Evolutionary conservation across 1,284 basidiomycete genomes (phyloP), one percentile per base, ranked within the genome.

Genomic region (Cutaneotrichosporon curvatum): DNA sequence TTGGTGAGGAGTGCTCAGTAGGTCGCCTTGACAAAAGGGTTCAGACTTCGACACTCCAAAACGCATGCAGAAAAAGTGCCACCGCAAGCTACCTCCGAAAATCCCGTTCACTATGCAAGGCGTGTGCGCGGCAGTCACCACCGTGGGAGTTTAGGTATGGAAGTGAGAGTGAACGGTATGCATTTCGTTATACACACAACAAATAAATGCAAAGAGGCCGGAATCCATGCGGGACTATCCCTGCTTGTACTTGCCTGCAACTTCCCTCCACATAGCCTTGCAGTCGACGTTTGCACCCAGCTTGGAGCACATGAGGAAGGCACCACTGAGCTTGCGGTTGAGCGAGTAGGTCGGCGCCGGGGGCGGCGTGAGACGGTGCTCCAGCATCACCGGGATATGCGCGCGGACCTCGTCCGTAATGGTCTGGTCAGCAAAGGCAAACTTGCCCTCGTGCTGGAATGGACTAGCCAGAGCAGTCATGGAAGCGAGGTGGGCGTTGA

Each of bases 321-420:
- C 84, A 0, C 94, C 92, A 56, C 88, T 91, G 55, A 97, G 67
- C 78, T 97, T 98, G 62, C 92, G 75, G 68, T 98, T 98, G 44
- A 97, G 73, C 65, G 85, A 89, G 69, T 97, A 97, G 1, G 94
- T 97, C 73, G 97, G 91, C 49, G 80, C 75, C 0, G 94, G 94
- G 2, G 94, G 94, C 0, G 94, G 94, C 2, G 88, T 92, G 21
- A 94, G 76, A 39, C 92, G 78, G 62, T 96, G 79, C 57, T 81
- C 75, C 45, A 98, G 77, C 90, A 98, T 97, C 45, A 87, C 75
- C 3, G 94, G 94, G 49, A 98, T 97, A 41, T 83, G 79, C 2
- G 76, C 79, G 21, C 69, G 59, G 9, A 73, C 65, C 19, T 66
- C 58, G 23, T 70, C 67, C 18, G 71, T 73, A 48, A 73, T 69